Evolutionary conservation across 345 rosid species (phyloP), one percentile per base, ranked within the genome.

Genomic region (Melastoma malabathricum): DNA sequence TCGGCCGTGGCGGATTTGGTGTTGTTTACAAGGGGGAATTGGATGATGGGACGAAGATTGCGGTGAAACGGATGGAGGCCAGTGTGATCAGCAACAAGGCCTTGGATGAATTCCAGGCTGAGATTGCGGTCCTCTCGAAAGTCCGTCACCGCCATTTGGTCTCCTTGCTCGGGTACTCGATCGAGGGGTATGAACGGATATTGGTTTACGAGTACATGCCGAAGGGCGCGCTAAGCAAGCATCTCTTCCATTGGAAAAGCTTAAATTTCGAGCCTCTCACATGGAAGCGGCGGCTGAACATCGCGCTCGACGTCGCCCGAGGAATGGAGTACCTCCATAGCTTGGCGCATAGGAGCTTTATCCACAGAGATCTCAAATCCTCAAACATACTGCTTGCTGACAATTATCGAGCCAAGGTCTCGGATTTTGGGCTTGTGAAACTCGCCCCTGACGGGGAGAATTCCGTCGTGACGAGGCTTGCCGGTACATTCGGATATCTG

Each of bases 181-280:
- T 70, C 59, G 93, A 63, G 72, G 93, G 85, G 48, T 49, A 43
- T 44, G 93, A 80, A 61, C 74, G 87, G 59, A 70, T 83, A 44
- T 82, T 83, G 34, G 93, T 83, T 19, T 83, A 83, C 18, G 93
- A 83, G 74, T 75, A 77, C 54, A 64, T 83, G 87, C 80, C 93
- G 51, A 81, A 83, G 58, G 93, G 93, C 22, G 87, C 87, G 44
- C 79, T 83, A 18, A 83, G 87, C 51, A 74, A 49, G 72, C 93
- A 83, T 69, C 77, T 83, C 60, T 83, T 83, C 65, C 83, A 71
- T 43, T 83, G 93, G 87, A 78, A 83, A 66, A 76, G 56, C 68
- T 59, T 64, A 38, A 46, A 80, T 51, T 47, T 83, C 66, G 93
- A 83, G 66, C 87, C 93, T 23, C 72, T 83, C 17, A 68, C 83